These are phyloP conservation scores for Aspergillus terreus DNA, from an alignment of 2,329 filamentous ascomycete species.

Conservation along the genomic window DNA sequence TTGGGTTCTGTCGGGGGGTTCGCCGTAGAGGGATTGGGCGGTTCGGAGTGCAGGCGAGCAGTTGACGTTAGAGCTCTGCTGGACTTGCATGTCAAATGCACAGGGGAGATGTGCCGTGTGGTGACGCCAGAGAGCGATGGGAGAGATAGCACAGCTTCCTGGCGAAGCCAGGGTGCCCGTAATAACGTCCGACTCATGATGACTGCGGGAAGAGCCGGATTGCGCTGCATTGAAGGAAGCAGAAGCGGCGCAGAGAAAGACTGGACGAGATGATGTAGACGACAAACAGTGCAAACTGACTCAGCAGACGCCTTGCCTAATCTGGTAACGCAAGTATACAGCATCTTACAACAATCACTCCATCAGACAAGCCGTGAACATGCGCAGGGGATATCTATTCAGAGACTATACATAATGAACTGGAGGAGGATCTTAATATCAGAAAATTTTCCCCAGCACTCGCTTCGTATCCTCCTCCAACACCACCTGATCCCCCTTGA, in stretches of 20 bases:
- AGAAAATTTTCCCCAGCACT: conserved; percentile 47
- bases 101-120: conserved; percentile 16
- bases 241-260: neutral
- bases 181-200: conserved; percentile 32
- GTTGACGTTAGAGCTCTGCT: conserved; percentile 20
- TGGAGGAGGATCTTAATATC: neutral
- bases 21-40: conserved; percentile 9
- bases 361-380: too few species aligned
- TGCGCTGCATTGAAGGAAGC: neutral
- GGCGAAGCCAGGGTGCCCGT: conserved; percentile 26
- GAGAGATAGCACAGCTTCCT: conserved; percentile 26
- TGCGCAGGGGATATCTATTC: conserved; percentile 5
- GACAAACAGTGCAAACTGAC: conserved; percentile 15
- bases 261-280: neutral
- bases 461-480: conserved; percentile 40
- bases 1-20: conserved; percentile 6
- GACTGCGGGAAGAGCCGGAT: neutral
- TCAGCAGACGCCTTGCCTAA: conserved; percentile 17
- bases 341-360: too few species aligned
- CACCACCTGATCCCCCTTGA: conserved; percentile 19
- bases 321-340: conserved; percentile 4
- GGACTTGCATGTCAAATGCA: conserved; percentile 13
- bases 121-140: conserved; percentile 23
- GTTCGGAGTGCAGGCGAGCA: conserved; percentile 21
- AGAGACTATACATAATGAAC: conserved; percentile 3